Percentiles rank a stretch among this genome's conserved stretches.
Conservation (phyloP, 305 asterid genomes). For the Fraxinus dipetala region DNA sequence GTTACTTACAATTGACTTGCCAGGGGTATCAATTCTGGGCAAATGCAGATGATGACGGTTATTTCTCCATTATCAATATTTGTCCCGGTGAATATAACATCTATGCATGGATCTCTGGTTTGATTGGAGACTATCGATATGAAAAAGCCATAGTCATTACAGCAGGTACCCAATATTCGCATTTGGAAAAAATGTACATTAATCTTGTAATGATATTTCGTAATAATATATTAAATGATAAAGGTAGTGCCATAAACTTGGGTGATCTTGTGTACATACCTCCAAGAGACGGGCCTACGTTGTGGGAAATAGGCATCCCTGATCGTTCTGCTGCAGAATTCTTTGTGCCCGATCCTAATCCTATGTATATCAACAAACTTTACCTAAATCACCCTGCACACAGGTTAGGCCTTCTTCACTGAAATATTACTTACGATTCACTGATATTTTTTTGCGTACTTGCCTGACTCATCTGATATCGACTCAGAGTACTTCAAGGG, state of each 20-base stretch:
- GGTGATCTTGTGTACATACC: conserved; percentile 49
- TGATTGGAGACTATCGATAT: conserved; percentile 54
- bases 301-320: conserved; percentile 79
- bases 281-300: conserved; percentile 60
- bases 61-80: conserved; percentile 47
- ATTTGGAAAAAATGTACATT: background rate
- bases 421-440: background rate
- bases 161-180: conserved; percentile 32
- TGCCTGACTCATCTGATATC: background rate
- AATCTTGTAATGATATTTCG: background rate
- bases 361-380: conserved; percentile 51
- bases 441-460: background rate
- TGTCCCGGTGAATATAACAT: conserved; percentile 43
- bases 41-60: conserved; percentile 41
- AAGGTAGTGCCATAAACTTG: conserved; percentile 41
- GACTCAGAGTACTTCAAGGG: background rate
- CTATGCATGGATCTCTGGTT: conserved; percentile 60
- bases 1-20: background rate
- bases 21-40: conserved; percentile 83
- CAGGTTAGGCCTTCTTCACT: conserved; percentile 30
- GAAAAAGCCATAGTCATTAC: conserved; percentile 30
- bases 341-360: conserved; percentile 61
- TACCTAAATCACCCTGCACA: conserved; percentile 44
- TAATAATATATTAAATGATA: background rate
- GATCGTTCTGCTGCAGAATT: conserved; percentile 63